These are phyloP conservation scores for Aspergillus brunneoviolaceus DNA, from an alignment of 2,329 filamentous ascomycete genomes.

Conservation along the genomic window DNA sequence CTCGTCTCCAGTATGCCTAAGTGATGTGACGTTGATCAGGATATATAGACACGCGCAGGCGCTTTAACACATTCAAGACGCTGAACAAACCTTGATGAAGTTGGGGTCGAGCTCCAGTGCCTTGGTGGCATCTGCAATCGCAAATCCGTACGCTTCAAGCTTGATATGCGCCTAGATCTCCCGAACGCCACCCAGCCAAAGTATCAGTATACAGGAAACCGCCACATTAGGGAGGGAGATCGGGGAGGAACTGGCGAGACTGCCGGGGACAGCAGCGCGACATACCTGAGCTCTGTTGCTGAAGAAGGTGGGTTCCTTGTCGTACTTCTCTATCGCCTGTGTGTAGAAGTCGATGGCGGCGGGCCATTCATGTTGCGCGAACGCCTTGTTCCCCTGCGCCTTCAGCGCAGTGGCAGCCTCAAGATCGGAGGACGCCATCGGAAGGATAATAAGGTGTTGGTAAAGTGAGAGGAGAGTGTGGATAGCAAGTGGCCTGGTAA, in stretches of 20 bases:
- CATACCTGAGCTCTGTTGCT: slow-evolving; percentile 91
- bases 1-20: slow-evolving; percentile 91
- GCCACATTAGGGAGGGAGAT: not conserved
- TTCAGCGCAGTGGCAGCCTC: slow-evolving; percentile 82
- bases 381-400: slow-evolving; percentile 91
- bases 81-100: slow-evolving; percentile 73
- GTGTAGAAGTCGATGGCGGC: slow-evolving; percentile 79
- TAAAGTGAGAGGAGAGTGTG: slow-evolving; percentile 3
- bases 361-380: slow-evolving; percentile 82
- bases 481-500: not conserved
- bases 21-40: not conserved
- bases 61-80: not conserved
- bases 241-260: not conserved
- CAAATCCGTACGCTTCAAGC: slow-evolving; percentile 90
- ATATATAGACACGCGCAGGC: not conserved
- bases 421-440: slow-evolving; percentile 44
- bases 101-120: slow-evolving; percentile 85
- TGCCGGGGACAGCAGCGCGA: slow-evolving; percentile 19
- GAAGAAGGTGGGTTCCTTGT: slow-evolving; percentile 83
- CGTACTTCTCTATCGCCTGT: slow-evolving; percentile 81
- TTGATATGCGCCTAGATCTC: slow-evolving; percentile 78
- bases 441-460: slow-evolving; percentile 3
- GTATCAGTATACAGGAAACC: not conserved
- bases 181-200: not conserved
- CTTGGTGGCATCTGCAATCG: slow-evolving; percentile 84